These are phyloP conservation scores for Blastobotrys indianensis DNA, from an alignment of 1,139 yeast species.

Conservation along the genomic window DNA sequence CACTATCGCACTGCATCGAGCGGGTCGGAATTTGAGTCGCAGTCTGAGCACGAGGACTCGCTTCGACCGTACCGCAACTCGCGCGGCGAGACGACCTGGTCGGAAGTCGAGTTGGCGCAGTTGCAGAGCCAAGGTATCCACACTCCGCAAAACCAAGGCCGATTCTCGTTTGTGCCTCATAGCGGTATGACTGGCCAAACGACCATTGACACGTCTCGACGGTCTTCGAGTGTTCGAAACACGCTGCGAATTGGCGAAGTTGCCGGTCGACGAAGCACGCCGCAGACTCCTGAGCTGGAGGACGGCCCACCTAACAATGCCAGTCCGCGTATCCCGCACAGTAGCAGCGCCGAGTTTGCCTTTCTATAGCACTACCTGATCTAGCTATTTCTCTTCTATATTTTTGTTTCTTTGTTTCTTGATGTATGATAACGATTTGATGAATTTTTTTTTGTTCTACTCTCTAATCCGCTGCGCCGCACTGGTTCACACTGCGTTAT, in stretches of 20 bases:
- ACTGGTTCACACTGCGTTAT: too few species aligned
- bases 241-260: slow-evolving; percentile 9
- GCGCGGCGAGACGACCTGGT: slow-evolving; percentile 33
- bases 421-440: not conserved
- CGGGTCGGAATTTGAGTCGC: slow-evolving; percentile 11
- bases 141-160: slow-evolving; percentile 6
- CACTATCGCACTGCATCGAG: slow-evolving; percentile 14
- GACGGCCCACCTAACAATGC: not conserved
- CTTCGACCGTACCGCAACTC: slow-evolving; percentile 32
- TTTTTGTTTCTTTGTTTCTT: not conserved
- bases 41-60: slow-evolving; percentile 19
- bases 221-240: not conserved
- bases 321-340: slow-evolving; percentile 9
- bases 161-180: slow-evolving; percentile 9
- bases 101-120: slow-evolving; percentile 18
- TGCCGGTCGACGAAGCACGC: slow-evolving; percentile 9
- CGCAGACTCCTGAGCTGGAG: slow-evolving; percentile 6
- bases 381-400: not conserved
- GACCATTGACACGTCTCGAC: slow-evolving; percentile 2
- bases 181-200: slow-evolving; percentile 8
- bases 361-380: slow-evolving; percentile 18
- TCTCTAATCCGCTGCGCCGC: slow-evolving; percentile 2
- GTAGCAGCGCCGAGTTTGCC: slow-evolving; percentile 25
- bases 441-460: not conserved
- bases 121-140: slow-evolving; percentile 9